phyloP scores from a whole-genome alignment of 2,329 filamentous ascomycete species.

The Cladosporium oxysporum region DNA sequence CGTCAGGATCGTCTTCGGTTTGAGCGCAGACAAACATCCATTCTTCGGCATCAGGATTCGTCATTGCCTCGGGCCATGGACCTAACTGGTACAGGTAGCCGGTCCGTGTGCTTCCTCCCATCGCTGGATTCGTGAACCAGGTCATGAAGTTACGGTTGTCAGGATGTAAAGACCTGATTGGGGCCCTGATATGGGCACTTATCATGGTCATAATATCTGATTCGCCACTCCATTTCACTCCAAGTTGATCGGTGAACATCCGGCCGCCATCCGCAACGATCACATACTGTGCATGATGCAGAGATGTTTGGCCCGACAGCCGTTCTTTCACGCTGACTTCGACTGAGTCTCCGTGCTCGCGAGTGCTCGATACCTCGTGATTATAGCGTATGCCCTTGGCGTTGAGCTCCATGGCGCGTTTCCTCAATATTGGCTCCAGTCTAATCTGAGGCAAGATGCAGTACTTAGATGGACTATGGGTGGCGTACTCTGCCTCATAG shows the following conservation, averaged over 20 bases:
- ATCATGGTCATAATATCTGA: slow-evolving; percentile 39
- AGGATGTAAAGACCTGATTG: slow-evolving; percentile 31
- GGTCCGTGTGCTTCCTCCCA: slow-evolving; percentile 38
- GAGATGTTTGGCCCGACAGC: not conserved
- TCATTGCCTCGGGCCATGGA: slow-evolving; percentile 31
- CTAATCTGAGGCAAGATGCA: slow-evolving; percentile 39
- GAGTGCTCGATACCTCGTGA: slow-evolving; percentile 32
- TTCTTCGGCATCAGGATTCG: slow-evolving; percentile 33
- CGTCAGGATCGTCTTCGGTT: slow-evolving; percentile 29
- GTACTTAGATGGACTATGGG: slow-evolving; percentile 34
- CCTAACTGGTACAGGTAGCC: slow-evolving; percentile 41
- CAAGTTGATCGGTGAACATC: slow-evolving; percentile 34
- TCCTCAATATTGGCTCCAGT: slow-evolving; percentile 40
- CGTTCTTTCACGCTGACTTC: slow-evolving; percentile 26
- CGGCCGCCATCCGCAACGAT: slow-evolving; percentile 40
- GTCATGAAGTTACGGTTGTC: slow-evolving; percentile 38
- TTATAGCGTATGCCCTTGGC: slow-evolving; percentile 33
- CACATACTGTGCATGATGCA: slow-evolving; percentile 32
- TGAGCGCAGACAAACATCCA: slow-evolving; percentile 38
- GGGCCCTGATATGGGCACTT: slow-evolving; percentile 37
- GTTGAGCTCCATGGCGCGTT: slow-evolving; percentile 36
- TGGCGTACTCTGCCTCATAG: slow-evolving; percentile 31
- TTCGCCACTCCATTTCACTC: slow-evolving; percentile 36
- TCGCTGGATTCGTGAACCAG: slow-evolving; percentile 40
- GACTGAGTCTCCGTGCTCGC: slow-evolving; percentile 29